These are phyloP conservation scores for Diaporthe eres DNA, from an alignment of 2,329 filamentous ascomycete genomes.

Conservation along the genomic window DNA sequence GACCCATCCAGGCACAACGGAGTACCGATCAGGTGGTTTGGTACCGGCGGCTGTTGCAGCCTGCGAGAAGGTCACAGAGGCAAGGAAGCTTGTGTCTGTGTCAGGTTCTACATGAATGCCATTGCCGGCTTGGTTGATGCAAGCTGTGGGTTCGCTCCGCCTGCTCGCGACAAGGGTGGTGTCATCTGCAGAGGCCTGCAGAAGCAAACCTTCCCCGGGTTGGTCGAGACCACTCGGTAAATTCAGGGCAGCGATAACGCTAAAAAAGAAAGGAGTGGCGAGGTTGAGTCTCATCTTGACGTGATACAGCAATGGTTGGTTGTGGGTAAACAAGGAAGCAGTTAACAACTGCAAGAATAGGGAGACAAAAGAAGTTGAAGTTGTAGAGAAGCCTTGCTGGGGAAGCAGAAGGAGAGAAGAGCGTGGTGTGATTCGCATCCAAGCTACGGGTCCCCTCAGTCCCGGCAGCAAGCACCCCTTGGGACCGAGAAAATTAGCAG, in stretches of 20 bases:
- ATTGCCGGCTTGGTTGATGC: slow-evolving; percentile 40
- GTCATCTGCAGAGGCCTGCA: background rate
- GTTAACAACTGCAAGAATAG: background rate
- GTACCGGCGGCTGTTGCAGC: slow-evolving; percentile 16
- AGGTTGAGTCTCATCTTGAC: background rate
- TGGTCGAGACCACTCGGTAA: background rate
- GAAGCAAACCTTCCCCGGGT: background rate
- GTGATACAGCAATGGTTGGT: background rate
- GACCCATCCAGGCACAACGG: slow-evolving; percentile 36
- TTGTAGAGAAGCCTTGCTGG: background rate
- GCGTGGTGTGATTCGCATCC: background rate
- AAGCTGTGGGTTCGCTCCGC: slow-evolving; percentile 19
- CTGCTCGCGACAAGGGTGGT: background rate
- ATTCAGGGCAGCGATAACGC: slow-evolving; percentile 21
- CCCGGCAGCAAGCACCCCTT: background rate
- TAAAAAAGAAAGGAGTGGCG: background rate
- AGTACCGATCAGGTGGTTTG: slow-evolving; percentile 37
- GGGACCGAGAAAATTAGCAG: background rate
- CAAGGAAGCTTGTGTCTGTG: slow-evolving; percentile 36
- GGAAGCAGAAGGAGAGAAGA: background rate
- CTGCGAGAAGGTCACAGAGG: slow-evolving; percentile 19
- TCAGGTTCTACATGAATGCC: slow-evolving; percentile 36
- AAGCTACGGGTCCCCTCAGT: background rate
- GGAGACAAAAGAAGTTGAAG: background rate
- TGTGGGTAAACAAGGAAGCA: background rate